phyloP scores from a whole-genome alignment of 2,329 filamentous ascomycete species.

The Cryphonectria japonica region DNA sequence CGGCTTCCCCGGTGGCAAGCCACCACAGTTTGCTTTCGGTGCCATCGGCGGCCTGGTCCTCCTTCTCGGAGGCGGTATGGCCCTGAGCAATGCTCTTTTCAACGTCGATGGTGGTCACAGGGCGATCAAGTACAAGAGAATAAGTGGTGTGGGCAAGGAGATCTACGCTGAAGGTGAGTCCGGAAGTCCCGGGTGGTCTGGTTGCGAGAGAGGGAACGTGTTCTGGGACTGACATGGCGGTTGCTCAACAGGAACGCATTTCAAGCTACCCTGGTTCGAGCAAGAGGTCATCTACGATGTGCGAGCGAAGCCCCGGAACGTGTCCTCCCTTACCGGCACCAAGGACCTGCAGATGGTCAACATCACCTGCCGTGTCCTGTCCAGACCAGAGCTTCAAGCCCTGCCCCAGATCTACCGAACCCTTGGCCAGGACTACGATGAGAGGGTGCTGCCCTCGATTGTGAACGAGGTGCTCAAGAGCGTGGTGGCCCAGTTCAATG shows the following conservation, averaged over 20 bases:
- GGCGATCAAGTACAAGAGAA: constrained; percentile 95
- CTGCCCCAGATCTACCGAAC: constrained; percentile 98
- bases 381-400: constrained; percentile 81
- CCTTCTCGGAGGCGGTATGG: constrained; percentile 52
- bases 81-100: constrained; percentile 67
- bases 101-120: constrained; percentile 97
- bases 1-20: constrained; percentile 47
- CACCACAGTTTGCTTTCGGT: constrained; percentile 45
- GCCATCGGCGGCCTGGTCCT: constrained; percentile 48
- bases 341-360: constrained; percentile 99
- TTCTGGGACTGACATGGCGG: constrained; percentile 2
- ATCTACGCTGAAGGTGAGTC: constrained; percentile 88
- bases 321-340: constrained; percentile 94
- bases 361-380: constrained; percentile 99
- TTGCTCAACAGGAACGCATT: constrained; percentile 73
- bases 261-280: constrained; percentile 96
- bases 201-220: not conserved
- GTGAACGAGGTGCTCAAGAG: constrained; percentile 99
- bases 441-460: constrained; percentile 94
- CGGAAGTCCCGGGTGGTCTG: constrained; percentile 16
- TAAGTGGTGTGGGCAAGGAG: constrained; percentile 92
- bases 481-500: constrained; percentile 98
- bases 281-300: constrained; percentile 97
- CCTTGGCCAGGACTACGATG: constrained; percentile 93
- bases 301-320: constrained; percentile 94